Percentiles rank a stretch among this genome's conserved stretches.
These are phyloP conservation scores for Phytophthora sojae DNA, from an alignment of 352 stramenopile genomes.

Conservation along the genomic window DNA sequence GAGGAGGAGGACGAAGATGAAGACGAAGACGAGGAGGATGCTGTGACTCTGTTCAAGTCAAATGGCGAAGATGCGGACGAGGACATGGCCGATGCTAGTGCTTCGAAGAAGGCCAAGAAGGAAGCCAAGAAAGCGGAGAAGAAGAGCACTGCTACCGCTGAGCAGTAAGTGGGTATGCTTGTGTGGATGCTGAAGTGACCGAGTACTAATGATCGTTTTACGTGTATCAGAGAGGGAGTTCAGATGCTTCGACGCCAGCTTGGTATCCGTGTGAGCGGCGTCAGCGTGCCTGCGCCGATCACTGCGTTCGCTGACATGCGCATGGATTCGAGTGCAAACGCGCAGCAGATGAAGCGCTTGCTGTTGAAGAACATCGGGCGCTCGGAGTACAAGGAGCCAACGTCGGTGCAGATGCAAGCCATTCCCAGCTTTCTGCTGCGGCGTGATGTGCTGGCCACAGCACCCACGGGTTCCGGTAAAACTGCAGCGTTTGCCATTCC, in stretches of 20 bases:
- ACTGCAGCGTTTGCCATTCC: constrained; percentile 98
- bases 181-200: background rate
- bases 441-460: constrained; percentile 96
- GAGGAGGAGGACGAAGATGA: constrained; percentile 44
- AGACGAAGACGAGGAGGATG: constrained; percentile 34
- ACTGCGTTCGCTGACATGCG: constrained; percentile 80
- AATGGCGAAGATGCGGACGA: constrained; percentile 24
- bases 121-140: constrained; percentile 39
- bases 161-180: constrained; percentile 31
- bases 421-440: constrained; percentile 90
- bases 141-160: constrained; percentile 24
- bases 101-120: constrained; percentile 29
- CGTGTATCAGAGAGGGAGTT: constrained; percentile 53
- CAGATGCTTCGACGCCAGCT: constrained; percentile 79
- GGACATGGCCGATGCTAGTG: constrained; percentile 9
- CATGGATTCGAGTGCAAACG: constrained; percentile 45
- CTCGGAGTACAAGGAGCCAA: constrained; percentile 98
- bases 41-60: constrained; percentile 66
- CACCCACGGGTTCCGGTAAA: constrained; percentile 98
- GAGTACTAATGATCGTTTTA: constrained; percentile 1
- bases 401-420: constrained; percentile 98
- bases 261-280: constrained; percentile 79
- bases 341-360: constrained; percentile 69
- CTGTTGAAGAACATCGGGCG: constrained; percentile 86
- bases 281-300: constrained; percentile 74